phyloP scores from a whole-genome alignment of 192 early-diverging fungal genomes.

The Dispira simplex region DNA sequence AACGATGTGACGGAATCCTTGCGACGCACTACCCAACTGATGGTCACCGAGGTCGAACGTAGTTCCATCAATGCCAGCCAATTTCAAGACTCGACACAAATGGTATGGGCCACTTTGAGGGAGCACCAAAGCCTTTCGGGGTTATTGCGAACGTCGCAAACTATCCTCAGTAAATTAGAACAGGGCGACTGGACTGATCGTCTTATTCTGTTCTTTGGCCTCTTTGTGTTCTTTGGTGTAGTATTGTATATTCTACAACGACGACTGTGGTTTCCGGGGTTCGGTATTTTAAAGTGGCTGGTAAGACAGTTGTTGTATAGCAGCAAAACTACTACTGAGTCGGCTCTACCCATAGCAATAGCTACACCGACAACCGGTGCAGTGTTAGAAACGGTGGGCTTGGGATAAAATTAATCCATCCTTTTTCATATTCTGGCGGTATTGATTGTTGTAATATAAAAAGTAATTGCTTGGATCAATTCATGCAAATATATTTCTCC shows the following conservation, averaged over 20 bases:
- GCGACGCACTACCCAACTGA: constrained; percentile 35
- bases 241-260: constrained; percentile 48
- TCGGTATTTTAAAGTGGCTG: constrained; percentile 19
- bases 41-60: constrained; percentile 49
- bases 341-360: not conserved
- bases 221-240: constrained; percentile 39
- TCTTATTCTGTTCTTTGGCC: constrained; percentile 37
- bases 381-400: not conserved
- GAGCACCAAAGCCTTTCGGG: constrained; percentile 41
- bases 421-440: no score
- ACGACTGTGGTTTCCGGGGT: constrained; percentile 39
- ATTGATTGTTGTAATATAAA: not conserved
- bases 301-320: constrained; percentile 5
- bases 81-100: constrained; percentile 39
- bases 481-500: no score
- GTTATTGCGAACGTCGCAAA: constrained; percentile 34
- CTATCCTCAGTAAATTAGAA: constrained; percentile 44
- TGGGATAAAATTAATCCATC: no score
- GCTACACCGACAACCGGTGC: not conserved
- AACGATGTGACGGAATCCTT: constrained; percentile 42
- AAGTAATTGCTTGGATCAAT: no score
- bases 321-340: not conserved
- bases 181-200: constrained; percentile 53
- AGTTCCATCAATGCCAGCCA: constrained; percentile 16
- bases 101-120: constrained; percentile 26